These are phyloP conservation scores for Trichoderma semiorbis DNA, from an alignment of 2,329 filamentous ascomycete species.

Conservation along the genomic window DNA sequence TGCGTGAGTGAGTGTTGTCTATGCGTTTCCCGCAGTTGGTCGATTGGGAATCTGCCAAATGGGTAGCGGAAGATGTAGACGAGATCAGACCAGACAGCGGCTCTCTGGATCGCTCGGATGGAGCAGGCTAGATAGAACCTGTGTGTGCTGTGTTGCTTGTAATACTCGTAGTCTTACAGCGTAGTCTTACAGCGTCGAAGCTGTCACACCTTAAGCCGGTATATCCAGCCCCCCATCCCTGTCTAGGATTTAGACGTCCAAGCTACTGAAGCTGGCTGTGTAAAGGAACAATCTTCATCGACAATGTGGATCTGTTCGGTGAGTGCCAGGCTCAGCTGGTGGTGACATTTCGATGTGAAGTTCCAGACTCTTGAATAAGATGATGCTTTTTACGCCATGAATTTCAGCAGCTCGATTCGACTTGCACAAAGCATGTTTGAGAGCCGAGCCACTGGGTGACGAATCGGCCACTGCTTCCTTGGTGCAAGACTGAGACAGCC, in stretches of 20 bases:
- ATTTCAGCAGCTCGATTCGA: not conserved
- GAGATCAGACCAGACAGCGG: not conserved
- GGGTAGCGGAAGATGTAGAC: not conserved
- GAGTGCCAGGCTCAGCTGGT: not conserved
- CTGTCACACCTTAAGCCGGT: not conserved
- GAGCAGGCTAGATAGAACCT: not conserved
- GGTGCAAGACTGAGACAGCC: not conserved
- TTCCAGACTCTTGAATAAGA: not conserved
- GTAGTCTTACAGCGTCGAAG: not conserved
- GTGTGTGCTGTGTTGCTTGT: not conserved
- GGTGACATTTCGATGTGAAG: not conserved
- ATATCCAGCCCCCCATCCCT: not conserved
- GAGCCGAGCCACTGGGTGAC: not conserved
- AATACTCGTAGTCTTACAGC: not conserved
- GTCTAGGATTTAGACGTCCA: not conserved
- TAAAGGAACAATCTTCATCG: not conserved
- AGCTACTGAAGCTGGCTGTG: not conserved
- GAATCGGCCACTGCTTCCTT: not conserved
- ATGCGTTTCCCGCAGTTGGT: not conserved
- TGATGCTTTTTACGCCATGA: not conserved
- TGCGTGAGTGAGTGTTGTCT: not conserved
- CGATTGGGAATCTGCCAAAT: not conserved
- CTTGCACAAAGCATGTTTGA: not conserved
- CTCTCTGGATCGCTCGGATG: not conserved
- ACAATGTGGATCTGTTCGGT: not conserved